Evolutionary conservation across 1,284 basidiomycete genomes (phyloP).

Genomic region (Anthracocystis walkeri): DNA sequence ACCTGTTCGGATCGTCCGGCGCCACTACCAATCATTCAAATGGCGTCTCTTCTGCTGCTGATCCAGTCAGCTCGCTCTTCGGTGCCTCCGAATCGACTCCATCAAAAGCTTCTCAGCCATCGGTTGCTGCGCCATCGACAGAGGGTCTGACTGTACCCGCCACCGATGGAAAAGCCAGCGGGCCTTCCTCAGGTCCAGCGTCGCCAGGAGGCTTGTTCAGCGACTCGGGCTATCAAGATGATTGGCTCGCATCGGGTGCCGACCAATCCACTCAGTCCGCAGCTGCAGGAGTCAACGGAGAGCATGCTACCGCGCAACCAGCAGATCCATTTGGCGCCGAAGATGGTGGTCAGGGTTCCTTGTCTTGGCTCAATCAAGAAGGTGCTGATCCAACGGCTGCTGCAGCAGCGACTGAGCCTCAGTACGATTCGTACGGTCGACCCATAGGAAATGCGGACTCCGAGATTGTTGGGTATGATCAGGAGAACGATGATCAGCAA

Average conservation of each 20-base stretch:
- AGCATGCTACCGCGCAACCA: neutral
- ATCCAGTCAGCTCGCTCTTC: constrained; percentile 26
- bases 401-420: constrained; percentile 10
- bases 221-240: constrained; percentile 45
- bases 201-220: constrained; percentile 44
- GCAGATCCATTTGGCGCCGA: constrained; percentile 32
- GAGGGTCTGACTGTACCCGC: constrained; percentile 21
- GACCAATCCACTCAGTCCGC: constrained; percentile 9
- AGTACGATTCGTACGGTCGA: constrained; percentile 41
- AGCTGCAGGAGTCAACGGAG: constrained; percentile 4
- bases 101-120: neutral
- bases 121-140: neutral
- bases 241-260: constrained; percentile 36
- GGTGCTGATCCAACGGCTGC: neutral
- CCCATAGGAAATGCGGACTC: constrained; percentile 16
- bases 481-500: constrained; percentile 30
- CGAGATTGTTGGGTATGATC: constrained; percentile 23
- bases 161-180: constrained; percentile 13
- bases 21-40: neutral
- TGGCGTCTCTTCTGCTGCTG: constrained; percentile 8
- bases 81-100: constrained; percentile 12
- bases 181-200: constrained; percentile 28
- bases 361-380: constrained; percentile 34
- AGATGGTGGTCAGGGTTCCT: constrained; percentile 37
- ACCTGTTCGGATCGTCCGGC: constrained; percentile 30